A percentile compares a stretch with the other conserved stretches of the same genome.
Conservation (phyloP, 2,329 filamentous ascomycete species). For the Paecilomyces variotii region DNA sequence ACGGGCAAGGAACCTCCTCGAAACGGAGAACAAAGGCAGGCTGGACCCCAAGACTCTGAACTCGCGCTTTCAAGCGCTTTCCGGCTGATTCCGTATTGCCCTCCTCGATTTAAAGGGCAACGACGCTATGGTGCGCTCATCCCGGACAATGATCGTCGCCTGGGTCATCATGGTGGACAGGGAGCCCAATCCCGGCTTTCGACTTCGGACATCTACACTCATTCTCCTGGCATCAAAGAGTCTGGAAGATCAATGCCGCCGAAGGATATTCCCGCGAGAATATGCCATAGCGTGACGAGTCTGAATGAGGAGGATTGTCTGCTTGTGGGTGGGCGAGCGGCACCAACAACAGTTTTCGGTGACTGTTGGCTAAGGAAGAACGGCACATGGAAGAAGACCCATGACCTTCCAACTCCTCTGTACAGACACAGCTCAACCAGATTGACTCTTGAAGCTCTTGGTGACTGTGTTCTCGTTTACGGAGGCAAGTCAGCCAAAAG, state of each 20-base stretch:
- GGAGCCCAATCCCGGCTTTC: slow-evolving; percentile 41
- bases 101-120: slow-evolving; percentile 35
- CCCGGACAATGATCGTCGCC: slow-evolving; percentile 19
- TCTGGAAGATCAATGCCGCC: slow-evolving; percentile 39
- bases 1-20: slow-evolving; percentile 17
- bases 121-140: slow-evolving; percentile 56
- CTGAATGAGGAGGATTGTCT: slow-evolving; percentile 53
- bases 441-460: slow-evolving; percentile 28
- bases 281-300: slow-evolving; percentile 71
- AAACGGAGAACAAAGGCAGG: not conserved
- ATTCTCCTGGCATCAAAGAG: slow-evolving; percentile 40
- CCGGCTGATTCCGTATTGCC: slow-evolving; percentile 13
- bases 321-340: slow-evolving; percentile 69
- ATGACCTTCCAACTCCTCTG: slow-evolving; percentile 60
- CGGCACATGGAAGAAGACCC: slow-evolving; percentile 54
- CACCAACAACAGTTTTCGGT: slow-evolving; percentile 58
- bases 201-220: slow-evolving; percentile 39
- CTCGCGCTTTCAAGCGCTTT: slow-evolving; percentile 1
- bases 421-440: slow-evolving; percentile 65
- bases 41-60: not conserved
- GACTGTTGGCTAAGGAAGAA: slow-evolving; percentile 70
- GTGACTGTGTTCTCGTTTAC: slow-evolving; percentile 47
- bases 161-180: slow-evolving; percentile 36
- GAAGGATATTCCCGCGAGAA: slow-evolving; percentile 36
- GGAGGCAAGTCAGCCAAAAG: slow-evolving; percentile 53